Percentiles rank a stretch among this genome's conserved stretches.
Conservation (phyloP, 805 yeast genomes). For the Wickerhamiella occidentalis region DNA sequence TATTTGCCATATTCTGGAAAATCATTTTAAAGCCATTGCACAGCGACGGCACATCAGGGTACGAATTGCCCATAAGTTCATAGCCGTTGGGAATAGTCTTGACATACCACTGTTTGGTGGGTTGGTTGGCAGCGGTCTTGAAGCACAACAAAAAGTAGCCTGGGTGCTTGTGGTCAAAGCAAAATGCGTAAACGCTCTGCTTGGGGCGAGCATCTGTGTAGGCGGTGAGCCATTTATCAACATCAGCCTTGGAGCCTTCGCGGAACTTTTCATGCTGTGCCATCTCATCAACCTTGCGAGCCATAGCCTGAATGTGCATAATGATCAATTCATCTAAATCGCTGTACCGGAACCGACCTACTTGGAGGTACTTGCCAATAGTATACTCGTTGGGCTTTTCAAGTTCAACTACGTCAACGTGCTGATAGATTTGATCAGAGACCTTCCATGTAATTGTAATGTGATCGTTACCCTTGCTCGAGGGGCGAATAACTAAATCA, state of each 20-base stretch:
- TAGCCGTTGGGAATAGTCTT: constrained; percentile 82
- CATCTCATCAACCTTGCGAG: constrained; percentile 74
- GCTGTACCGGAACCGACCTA: constrained; percentile 58
- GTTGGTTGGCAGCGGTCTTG: constrained; percentile 44
- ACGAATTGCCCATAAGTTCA: constrained; percentile 61
- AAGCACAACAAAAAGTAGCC: constrained; percentile 88
- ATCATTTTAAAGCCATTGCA: constrained; percentile 89
- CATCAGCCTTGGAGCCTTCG: constrained; percentile 65
- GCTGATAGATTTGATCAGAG: constrained; percentile 81
- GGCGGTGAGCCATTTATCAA: constrained; percentile 73
- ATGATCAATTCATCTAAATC: constrained; percentile 91
- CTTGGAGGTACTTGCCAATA: constrained; percentile 45
- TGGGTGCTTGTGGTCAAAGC: constrained; percentile 79
- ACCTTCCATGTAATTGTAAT: constrained; percentile 95
- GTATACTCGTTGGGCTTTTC: constrained; percentile 52
- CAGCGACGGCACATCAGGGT: constrained; percentile 78
- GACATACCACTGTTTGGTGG: constrained; percentile 75
- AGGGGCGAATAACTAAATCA: constrained; percentile 86
- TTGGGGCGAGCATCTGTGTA: constrained; percentile 85
- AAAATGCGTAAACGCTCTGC: constrained; percentile 81
- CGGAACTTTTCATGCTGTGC: constrained; percentile 79
- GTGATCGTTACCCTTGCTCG: constrained; percentile 78
- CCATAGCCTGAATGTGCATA: constrained; percentile 72
- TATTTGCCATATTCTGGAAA: constrained; percentile 9
- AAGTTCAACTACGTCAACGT: constrained; percentile 71